These are phyloP conservation scores for Colletotrichum incanum DNA, from an alignment of 2,329 filamentous ascomycete genomes.

Conservation along the genomic window DNA sequence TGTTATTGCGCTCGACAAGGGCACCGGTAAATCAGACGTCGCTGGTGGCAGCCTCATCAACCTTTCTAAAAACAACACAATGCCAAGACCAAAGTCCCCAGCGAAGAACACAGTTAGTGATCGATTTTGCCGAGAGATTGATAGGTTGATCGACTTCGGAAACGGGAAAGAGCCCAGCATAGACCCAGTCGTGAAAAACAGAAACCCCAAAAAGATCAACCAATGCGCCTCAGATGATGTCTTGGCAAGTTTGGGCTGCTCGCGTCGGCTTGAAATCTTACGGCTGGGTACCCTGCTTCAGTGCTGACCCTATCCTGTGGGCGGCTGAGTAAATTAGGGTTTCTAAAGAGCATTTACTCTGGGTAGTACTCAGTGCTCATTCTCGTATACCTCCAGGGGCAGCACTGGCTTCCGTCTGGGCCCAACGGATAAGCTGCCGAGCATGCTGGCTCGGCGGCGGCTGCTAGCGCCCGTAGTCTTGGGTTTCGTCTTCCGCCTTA, in stretches of 20 bases:
- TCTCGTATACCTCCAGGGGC: constrained; percentile 9
- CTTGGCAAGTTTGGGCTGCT: constrained; percentile 37
- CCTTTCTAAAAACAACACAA: constrained; percentile 30
- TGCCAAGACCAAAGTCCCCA: constrained; percentile 13
- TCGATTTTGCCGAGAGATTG: constrained; percentile 27
- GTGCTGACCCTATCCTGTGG: constrained; percentile 1
- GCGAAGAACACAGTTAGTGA: neutral
- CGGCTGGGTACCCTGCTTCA: constrained; percentile 17
- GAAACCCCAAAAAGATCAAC: constrained; percentile 7
- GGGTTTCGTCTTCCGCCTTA: constrained; percentile 24
- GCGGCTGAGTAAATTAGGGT: constrained; percentile 23
- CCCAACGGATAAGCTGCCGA: constrained; percentile 21
- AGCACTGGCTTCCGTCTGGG: neutral
- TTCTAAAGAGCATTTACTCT: neutral
- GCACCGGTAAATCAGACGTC: constrained; percentile 2
- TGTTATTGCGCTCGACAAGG: neutral
- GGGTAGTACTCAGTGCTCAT: neutral
- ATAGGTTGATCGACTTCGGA: constrained; percentile 5
- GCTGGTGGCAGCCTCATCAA: constrained; percentile 9
- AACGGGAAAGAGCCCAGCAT: constrained; percentile 5
- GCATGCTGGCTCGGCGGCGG: constrained; percentile 14
- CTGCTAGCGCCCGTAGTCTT: constrained; percentile 15
- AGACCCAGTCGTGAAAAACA: neutral
- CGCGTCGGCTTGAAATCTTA: constrained; percentile 23
- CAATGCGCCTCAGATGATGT: constrained; percentile 5